Evolutionary conservation across 169 alveolate species (phyloP).

Genomic region (Blepharisma undulans): DNA sequence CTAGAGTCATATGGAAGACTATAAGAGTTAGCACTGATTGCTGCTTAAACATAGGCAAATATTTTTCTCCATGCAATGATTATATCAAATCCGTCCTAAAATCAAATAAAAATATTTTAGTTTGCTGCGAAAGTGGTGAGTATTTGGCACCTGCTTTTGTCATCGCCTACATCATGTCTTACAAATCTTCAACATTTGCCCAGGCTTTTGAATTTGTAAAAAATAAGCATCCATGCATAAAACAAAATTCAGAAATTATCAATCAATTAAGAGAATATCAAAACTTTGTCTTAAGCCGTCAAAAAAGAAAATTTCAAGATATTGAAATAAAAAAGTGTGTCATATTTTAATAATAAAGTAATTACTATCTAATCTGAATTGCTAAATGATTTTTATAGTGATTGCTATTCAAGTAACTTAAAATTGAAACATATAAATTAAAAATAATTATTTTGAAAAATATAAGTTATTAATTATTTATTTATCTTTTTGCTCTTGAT

Average conservation of each 20-base stretch:
- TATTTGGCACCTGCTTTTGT: background rate
- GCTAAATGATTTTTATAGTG: too few species aligned
- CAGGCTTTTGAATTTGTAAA: background rate
- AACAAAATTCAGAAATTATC: background rate
- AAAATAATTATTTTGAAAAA: too few species aligned
- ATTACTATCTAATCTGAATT: too few species aligned
- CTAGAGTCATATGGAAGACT: background rate
- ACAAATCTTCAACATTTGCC: background rate
- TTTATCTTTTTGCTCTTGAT: background rate
- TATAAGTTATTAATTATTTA: background rate
- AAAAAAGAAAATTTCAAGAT: background rate
- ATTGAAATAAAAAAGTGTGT: background rate
- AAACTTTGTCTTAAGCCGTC: background rate
- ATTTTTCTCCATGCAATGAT: background rate
- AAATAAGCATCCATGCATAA: background rate
- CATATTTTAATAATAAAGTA: background rate
- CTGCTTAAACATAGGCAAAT: background rate
- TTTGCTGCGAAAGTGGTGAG: background rate
- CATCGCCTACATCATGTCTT: background rate
- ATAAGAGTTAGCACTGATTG: background rate
- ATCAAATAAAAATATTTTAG: background rate
- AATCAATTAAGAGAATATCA: background rate
- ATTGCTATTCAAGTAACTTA: too few species aligned
- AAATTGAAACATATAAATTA: too few species aligned
- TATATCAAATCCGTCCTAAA: background rate